phyloP scores from a whole-genome alignment of 208 protist genomes.

The Leishmania major region DNA sequence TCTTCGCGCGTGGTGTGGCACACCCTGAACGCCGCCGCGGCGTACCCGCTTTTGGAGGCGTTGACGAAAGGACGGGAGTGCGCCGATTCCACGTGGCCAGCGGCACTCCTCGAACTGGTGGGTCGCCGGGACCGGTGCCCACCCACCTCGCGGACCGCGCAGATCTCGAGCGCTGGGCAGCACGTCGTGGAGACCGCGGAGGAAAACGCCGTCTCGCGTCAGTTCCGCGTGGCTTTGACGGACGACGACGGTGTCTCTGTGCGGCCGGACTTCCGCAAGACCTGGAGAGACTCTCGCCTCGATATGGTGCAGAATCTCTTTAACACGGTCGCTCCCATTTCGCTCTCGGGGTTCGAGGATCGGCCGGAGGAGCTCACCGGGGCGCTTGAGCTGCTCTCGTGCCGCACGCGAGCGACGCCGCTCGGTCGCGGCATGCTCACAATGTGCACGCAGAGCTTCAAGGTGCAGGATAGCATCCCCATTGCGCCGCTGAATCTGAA shows the following conservation, averaged over 20 bases:
- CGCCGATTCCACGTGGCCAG: slow-evolving; percentile 41
- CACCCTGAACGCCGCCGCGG: slow-evolving; percentile 51
- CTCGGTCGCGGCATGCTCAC: slow-evolving; percentile 85
- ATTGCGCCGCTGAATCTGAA: slow-evolving; percentile 71
- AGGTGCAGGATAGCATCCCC: slow-evolving; percentile 77
- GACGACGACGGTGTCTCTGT: slow-evolving; percentile 86
- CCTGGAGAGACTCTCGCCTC: slow-evolving; percentile 71
- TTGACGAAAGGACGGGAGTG: slow-evolving; percentile 50
- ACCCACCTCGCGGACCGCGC: slow-evolving; percentile 27
- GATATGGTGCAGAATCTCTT: slow-evolving; percentile 75
- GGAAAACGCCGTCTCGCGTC: slow-evolving; percentile 53
- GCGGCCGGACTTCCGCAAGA: slow-evolving; percentile 67
- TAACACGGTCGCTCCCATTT: slow-evolving; percentile 73
- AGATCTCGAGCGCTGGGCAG: slow-evolving; percentile 33
- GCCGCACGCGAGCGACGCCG: slow-evolving; percentile 55
- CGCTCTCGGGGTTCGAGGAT: slow-evolving; percentile 52
- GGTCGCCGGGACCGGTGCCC: slow-evolving; percentile 62
- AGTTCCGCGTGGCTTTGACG: slow-evolving; percentile 46
- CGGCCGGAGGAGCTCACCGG: slow-evolving; percentile 54
- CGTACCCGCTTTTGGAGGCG: slow-evolving; percentile 59
- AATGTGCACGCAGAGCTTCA: slow-evolving; percentile 82
- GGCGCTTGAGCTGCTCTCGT: slow-evolving; percentile 50
- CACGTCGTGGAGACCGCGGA: slow-evolving; percentile 66
- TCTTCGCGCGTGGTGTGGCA: slow-evolving; percentile 35
- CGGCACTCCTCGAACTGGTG: slow-evolving; percentile 59